Evolutionary conservation across 352 stramenopile genomes (phyloP), one percentile per base, ranked within the genome.

Genomic region (Pythium rhizo-oryzae): DNA sequence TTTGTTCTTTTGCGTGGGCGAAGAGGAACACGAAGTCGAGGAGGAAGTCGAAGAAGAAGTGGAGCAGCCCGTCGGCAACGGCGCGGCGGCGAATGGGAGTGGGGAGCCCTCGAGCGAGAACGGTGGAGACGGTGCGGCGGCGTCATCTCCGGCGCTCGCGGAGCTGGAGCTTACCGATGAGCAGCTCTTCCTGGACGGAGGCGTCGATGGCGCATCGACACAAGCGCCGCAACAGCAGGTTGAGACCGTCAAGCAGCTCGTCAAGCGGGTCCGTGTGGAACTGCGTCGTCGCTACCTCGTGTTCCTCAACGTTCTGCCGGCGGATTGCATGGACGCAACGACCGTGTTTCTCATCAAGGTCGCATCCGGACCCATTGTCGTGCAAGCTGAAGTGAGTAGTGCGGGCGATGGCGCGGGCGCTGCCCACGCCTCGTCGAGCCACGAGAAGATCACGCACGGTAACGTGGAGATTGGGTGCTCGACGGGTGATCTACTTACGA

Each of bases 391-490:
- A 3, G 57, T 69, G 2, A 62, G 24, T 44, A 71, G 65, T 2
- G 73, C 86, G 23, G 59, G 30, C 7, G 43, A 18, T 28, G 28
- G 35, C 12, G 15, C n/a, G n/a, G 57, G 37, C 5, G 24, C 55
- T 15, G 41, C 41, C 28, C 21, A 33, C 5, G 37, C 35, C 3
- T 54, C 41, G n/a, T 61, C 55, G 4, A n/a, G n/a, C n/a, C 56
- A 76, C 47, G 78, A 93, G 59, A 88, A 79, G 47, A 70, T 87
- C n/a, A 74, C 82, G 1, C 74, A 89, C 30, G 56, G 52, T 23
- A 96, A 94, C 50, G 67, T 97, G 9, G 91, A 97, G 61, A 87
- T 97, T 52, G 91, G 87, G 1, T 96, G 86, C 69, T 93, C 92
- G n/a, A 94, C 85, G 0, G 90, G 90, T 15, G 87, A 97, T 61